Evolutionary conservation across 2,329 filamentous ascomycete genomes (phyloP), one percentile per base, ranked within the genome.

Genomic region (Fusarium brevicatenulatum): DNA sequence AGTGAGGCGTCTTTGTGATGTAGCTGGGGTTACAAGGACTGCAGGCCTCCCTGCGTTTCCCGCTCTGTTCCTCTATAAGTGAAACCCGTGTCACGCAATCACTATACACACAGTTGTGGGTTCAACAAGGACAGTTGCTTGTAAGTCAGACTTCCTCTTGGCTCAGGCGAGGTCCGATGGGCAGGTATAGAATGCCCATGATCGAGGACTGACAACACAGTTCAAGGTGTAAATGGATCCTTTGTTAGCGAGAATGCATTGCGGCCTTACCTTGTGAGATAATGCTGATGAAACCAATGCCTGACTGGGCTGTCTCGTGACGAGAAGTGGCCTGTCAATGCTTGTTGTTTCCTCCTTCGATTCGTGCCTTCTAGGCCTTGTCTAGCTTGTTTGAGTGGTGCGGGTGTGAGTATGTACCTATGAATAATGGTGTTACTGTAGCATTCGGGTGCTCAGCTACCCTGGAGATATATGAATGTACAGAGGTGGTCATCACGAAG

Each of bases 71-170:
- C 47, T 56, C 11, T 61, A 47, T 40, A 62, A 25, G 42, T 70
- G 65, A 66, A 72, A 72, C 59, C n/a, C 9, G 53, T 49, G 60
- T 59, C 43, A 66, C 69, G 40, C 65, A 72, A 62, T 30, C 58
- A 32, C n/a, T 65, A 13, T 40, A 25, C 32, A 62, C 54, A 53
- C 42, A 65, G 43, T 28, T 37, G 52, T n/a, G 47, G 39, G 34
- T n/a, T 43, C 36, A 55, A 19, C 21, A 43, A 43, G 18, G 28
- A 43, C 21, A 43, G 53, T 23, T 32, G 40, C 28, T 15, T 39
- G 23, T 18, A 15, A 42, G n/a, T 34, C 37, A 34, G 30, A 37
- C 36, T 32, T 43, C 43, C 32, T 58, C 42, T 34, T 56, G 18
- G 32, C 28, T n/a, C 53, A 40, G 28, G 21, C 36, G 18, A 61